Evolutionary conservation across 192 early-diverging fungal genomes (phyloP).

Genomic region (Glomus cerebriforme): DNA sequence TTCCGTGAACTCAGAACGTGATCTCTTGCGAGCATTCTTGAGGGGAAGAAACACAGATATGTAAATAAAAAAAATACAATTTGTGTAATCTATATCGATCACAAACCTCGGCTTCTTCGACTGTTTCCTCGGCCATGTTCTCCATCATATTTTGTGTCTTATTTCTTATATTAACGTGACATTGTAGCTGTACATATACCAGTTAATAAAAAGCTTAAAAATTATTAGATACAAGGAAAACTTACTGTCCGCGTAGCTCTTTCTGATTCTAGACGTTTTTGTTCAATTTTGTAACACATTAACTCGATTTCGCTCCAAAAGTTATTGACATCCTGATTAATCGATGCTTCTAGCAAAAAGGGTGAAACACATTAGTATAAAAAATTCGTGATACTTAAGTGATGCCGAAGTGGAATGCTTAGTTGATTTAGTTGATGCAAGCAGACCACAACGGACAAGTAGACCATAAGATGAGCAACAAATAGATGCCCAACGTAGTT

Average conservation of each 20-base stretch:
- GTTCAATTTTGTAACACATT: background rate
- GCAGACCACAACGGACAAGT: slow-evolving; percentile 27
- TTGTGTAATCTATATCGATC: too few species aligned
- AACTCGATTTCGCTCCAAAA: slow-evolving; percentile 7
- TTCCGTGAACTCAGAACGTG: background rate
- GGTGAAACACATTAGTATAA: too few species aligned
- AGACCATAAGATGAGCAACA: slow-evolving; percentile 17
- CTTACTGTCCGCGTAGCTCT: slow-evolving; percentile 9
- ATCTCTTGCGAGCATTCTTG: background rate
- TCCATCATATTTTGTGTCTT: slow-evolving; percentile 26
- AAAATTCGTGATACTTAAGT: too few species aligned
- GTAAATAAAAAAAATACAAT: too few species aligned
- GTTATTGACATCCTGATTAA: background rate
- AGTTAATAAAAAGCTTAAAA: slow-evolving; percentile 9
- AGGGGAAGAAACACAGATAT: background rate
- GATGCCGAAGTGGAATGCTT: too few species aligned
- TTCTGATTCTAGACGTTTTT: background rate
- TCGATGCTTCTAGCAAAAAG: too few species aligned
- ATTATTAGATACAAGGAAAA: slow-evolving; percentile 1
- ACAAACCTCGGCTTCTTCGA: background rate
- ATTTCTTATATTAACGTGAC: slow-evolving; percentile 16
- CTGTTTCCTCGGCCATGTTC: slow-evolving; percentile 11
- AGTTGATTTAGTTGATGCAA: too few species aligned
- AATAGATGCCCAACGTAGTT: slow-evolving; percentile 19
- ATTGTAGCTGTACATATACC: slow-evolving; percentile 13